Evolutionary conservation across 305 asterid genomes (phyloP).

Genomic region (Fraxinus dipetala): DNA sequence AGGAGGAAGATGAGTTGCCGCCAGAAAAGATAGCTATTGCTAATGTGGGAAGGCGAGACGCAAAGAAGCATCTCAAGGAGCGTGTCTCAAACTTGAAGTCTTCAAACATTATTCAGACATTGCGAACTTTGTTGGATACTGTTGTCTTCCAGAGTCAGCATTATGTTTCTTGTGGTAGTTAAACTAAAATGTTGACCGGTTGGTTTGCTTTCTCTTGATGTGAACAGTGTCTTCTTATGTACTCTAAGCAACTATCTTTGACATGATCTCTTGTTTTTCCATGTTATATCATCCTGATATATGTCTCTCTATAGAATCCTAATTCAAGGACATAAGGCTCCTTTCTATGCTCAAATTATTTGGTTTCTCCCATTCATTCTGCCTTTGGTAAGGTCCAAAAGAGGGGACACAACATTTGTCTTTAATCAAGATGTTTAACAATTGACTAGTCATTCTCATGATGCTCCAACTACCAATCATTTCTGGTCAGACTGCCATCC

Average conservation of each 20-base stretch:
- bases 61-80: conserved; percentile 96
- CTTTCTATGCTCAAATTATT: background rate
- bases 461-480: background rate
- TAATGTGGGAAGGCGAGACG: conserved; percentile 96
- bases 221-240: background rate
- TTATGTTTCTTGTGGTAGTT: no score
- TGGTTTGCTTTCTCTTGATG: background rate
- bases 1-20: conserved; percentile 90
- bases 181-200: background rate
- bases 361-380: background rate
- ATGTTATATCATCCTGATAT: conserved; percentile 6
- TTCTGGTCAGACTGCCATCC: background rate
- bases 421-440: background rate
- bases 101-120: conserved; percentile 83
- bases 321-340: background rate
- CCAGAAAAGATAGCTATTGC: conserved; percentile 95
- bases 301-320: background rate
- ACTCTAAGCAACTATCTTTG: background rate
- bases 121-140: conserved; percentile 95
- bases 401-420: background rate
- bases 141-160: conserved; percentile 61
- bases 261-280: background rate
- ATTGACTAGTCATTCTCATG: background rate
- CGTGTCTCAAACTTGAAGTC: conserved; percentile 95
- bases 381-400: background rate